Conservation (phyloP, 495 filamentous ascomycete genomes). For the Beverwykella pulmonaria region DNA sequence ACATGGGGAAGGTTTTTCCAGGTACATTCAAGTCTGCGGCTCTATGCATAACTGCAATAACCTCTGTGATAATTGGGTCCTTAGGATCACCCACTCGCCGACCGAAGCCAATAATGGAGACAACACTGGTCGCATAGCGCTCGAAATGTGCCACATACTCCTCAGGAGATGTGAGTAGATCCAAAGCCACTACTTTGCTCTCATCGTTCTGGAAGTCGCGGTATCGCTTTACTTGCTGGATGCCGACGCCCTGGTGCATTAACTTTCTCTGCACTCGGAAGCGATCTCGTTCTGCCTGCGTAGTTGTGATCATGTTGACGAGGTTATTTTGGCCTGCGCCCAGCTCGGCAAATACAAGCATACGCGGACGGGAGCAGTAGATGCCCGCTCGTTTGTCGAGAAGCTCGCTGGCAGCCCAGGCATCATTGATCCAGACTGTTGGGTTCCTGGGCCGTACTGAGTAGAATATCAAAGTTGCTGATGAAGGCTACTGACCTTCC, state of each 20-base stretch:
- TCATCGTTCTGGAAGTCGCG: constrained; percentile 63
- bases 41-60: constrained; percentile 49
- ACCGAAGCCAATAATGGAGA: constrained; percentile 52
- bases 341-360: constrained; percentile 62
- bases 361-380: constrained; percentile 53
- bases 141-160: constrained; percentile 51
- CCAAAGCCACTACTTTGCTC: constrained; percentile 49
- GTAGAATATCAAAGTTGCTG: constrained; percentile 57
- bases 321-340: constrained; percentile 60
- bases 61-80: constrained; percentile 56
- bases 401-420: constrained; percentile 57
- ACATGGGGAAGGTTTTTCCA: constrained; percentile 57
- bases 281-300: constrained; percentile 50
- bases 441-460: constrained; percentile 53
- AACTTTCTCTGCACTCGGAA: constrained; percentile 66
- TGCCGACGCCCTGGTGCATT: constrained; percentile 54
- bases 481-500: constrained; percentile 61
- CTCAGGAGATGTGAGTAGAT: constrained; percentile 45
- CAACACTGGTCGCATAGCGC: constrained; percentile 51
- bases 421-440: constrained; percentile 66
- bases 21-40: constrained; percentile 51
- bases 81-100: constrained; percentile 44
- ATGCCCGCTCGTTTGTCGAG: constrained; percentile 61
- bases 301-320: constrained; percentile 43
- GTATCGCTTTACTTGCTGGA: constrained; percentile 63